A percentile compares a stretch with the other conserved stretches of the same genome.
Conservation (phyloP, 2,329 filamentous ascomycete species). For the Diplodia mutila region DNA sequence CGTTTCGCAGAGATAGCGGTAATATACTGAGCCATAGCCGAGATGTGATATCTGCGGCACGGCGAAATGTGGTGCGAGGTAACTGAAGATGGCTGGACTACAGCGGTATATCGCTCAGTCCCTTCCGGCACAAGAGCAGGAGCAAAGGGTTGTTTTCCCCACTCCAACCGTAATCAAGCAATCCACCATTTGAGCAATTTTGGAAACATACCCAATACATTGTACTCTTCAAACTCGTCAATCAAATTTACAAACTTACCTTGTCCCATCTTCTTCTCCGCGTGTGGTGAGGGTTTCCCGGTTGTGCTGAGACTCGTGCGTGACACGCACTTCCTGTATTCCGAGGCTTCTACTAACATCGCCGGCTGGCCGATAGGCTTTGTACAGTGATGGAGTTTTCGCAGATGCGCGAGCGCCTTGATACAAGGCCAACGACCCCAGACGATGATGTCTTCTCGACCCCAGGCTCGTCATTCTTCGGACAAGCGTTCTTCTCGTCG, state of each 20-base stretch:
- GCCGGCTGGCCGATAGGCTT: not conserved
- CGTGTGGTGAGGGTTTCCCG: not conserved
- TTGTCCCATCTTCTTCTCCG: not conserved
- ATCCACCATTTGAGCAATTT: not conserved
- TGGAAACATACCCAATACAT: not conserved
- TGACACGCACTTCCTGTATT: not conserved
- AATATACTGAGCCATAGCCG: not conserved
- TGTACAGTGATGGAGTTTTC: not conserved
- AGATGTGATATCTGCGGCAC: not conserved
- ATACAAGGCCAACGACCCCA: not conserved
- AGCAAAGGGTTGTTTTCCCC: not conserved
- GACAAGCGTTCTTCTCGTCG: not conserved
- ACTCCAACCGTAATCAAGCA: not conserved
- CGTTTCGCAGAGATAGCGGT: slow-evolving; percentile 18
- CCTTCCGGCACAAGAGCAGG: not conserved
- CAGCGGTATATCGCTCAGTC: slow-evolving; percentile 3
- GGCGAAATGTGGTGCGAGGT: not conserved
- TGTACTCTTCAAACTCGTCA: not conserved
- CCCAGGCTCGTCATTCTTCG: not conserved
- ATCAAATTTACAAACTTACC: not conserved
- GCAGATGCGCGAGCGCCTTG: not conserved
- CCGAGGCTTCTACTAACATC: not conserved
- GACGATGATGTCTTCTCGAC: slow-evolving; percentile 2
- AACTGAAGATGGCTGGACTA: slow-evolving; percentile 9
- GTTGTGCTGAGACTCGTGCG: not conserved